A percentile compares a stretch with the other conserved stretches of the same genome.
phyloP scores from a whole-genome alignment of 2,329 filamentous ascomycete genomes.

The Trichoderma koningii region DNA sequence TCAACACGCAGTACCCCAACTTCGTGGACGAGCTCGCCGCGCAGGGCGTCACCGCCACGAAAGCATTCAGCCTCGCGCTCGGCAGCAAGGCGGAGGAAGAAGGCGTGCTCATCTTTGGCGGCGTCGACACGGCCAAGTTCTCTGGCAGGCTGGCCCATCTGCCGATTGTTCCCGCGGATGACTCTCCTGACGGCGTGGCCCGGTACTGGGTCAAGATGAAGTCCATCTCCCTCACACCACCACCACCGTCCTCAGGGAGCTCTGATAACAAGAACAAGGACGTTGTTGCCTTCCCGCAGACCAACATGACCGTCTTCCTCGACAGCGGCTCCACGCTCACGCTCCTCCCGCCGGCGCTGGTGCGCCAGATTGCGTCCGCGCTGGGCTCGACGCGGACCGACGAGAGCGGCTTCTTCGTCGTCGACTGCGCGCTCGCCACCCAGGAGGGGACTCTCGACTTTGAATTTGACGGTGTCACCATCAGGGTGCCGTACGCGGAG shows the following conservation, averaged over 20 bases:
- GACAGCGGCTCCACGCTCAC: slow-evolving; percentile 72
- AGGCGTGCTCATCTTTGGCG: slow-evolving; percentile 69
- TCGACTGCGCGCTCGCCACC: slow-evolving; percentile 48
- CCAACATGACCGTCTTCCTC: slow-evolving; percentile 60
- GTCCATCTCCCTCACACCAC: slow-evolving; percentile 46
- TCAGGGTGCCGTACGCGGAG: slow-evolving; percentile 54
- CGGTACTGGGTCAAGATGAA: slow-evolving; percentile 57
- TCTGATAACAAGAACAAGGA: background rate
- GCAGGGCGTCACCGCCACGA: slow-evolving; percentile 58
- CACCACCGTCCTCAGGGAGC: slow-evolving; percentile 26
- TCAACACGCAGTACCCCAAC: slow-evolving; percentile 52
- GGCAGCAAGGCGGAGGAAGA: slow-evolving; percentile 61
- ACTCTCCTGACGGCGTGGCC: slow-evolving; percentile 57
- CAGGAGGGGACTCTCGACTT: slow-evolving; percentile 52
- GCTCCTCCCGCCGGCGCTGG: slow-evolving; percentile 62
- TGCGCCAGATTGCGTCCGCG: slow-evolving; percentile 51
- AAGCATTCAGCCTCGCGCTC: slow-evolving; percentile 66
- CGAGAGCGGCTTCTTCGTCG: slow-evolving; percentile 48
- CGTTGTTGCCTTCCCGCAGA: slow-evolving; percentile 39
- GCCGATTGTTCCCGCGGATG: slow-evolving; percentile 59
- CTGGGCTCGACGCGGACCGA: slow-evolving; percentile 48
- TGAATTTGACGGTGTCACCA: slow-evolving; percentile 49
- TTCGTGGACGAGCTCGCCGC: slow-evolving; percentile 53
- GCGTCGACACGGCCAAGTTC: slow-evolving; percentile 66
- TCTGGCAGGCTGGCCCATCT: slow-evolving; percentile 59